Evolutionary conservation across 2,329 filamentous ascomycete genomes (phyloP), one percentile per base, ranked within the genome.

Genomic region (Penicillium verrucosum): DNA sequence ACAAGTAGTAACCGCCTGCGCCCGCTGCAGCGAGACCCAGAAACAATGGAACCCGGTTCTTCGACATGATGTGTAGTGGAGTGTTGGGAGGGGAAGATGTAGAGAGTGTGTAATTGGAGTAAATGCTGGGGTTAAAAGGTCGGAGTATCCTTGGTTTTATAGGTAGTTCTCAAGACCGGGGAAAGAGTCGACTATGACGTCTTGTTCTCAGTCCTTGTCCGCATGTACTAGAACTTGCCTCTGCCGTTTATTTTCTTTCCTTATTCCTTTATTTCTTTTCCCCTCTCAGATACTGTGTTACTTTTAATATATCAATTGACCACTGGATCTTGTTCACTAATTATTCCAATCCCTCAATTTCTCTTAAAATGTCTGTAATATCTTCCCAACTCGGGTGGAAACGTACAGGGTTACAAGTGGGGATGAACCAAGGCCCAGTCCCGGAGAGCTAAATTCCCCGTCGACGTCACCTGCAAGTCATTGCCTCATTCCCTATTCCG

Each of bases 1-100:
- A 99, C 61, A 97, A 83, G 80, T 97, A 97, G 82, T 96, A 97
- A 42, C 89, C 91, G 57, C 86, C 79, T 62, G 86, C 88, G 67
- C 84, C 85, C 32, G 82, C 87, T 63, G 84, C 85, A 58, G 81
- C 83, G 64, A 85, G 76, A 66, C 87, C 73, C 32, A 78, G 63
- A 65, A 71, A 75, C 38, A 76, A 54, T 18, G 67, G 65, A 36
- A 70, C 65, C 54, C 73, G 70, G 59, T 61, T 73, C 60, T 73
- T 74, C 21, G 72, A 69, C 72, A 75, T 74, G 40, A 4, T 52
- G 32, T 37, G 40, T 44, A 7, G 27, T 61, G 43, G 38, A 18
- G 47, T 18, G 51, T n/a, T 53, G 41, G 51, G 36, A 32, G 16
- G 36, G 18, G 41, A 45, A 27, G n/a, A 30, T 48, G 18, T 14